Evolutionary conservation across 148 eudicot species (phyloP), one percentile per base, ranked within the genome.

Genomic region (Bassia scoparia): DNA sequence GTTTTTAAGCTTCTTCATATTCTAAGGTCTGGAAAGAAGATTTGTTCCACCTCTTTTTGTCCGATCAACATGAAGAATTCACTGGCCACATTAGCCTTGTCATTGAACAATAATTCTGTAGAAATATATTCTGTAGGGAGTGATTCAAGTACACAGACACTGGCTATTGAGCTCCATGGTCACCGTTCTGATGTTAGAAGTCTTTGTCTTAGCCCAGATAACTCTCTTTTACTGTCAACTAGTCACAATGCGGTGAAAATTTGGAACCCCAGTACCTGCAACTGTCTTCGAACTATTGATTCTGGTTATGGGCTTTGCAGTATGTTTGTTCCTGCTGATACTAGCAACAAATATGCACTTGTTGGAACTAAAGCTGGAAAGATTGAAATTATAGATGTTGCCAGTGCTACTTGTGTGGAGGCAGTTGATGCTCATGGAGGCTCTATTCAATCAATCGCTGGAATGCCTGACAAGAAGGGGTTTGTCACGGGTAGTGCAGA

Each of bases 111-210:
- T 81, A 95, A 95, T 79, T 82, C 81, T 46, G 53, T 95, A 79
- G 99, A 89, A 87, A 48, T 86, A 68, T 86, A 89, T 85, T 81
- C 96, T 37, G 65, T 95, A 49, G 85, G 78, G 43, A 83, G 78
- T 71, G 84, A 68, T 72, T 78, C 93, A 67, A 74, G 85, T 55
- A 74, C 80, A 46, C 86, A 82, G 74, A 77, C 84, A 33, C 76
- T 69, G 81, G 83, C 89, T 65, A 81, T 95, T 84, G 99, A 95
- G 83, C 96, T 95, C 53, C 92, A 86, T 65, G 99, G 97, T 35
- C 97, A 95, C 73, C 96, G 96, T 66, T 86, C 97, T 72, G 99
- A 86, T 81, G 86, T 95, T 59, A 88, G 99, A 82, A 95, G 99
- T 78, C 87, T 95, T 43, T 78, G 89, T 34, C 94, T 95, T 70